Evolutionary conservation across 306 rosid species (phyloP), one percentile per base, ranked within the genome.

Genomic region (cucumber (Cucumis sativus)): DNA sequence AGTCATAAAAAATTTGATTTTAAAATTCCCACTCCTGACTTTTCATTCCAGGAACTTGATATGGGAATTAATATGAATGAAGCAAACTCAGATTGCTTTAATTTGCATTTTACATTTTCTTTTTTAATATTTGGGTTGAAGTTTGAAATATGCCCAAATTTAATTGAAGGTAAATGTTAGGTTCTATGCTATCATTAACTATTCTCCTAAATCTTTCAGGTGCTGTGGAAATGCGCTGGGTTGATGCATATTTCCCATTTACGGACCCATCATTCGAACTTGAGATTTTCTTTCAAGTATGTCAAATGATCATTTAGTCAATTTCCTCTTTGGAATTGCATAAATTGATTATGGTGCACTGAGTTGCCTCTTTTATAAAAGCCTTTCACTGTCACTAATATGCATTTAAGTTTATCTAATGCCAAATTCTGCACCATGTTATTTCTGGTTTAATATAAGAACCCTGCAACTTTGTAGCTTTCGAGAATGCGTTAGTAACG

Each of bases 181-280:
- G 52, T 47, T 47, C 52, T 41, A 14, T 82, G 10, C 14, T 83
- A 35, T 78, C 77, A 63, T 59, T 35, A 68, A 69, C 74, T 59
- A 58, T 41, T 77, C n/a, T 78, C 39, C 60, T 78, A 17, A 79
- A 79, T 40, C 67, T 84, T 80, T 78, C 88, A 96, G 99, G 99
- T 83, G 84, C 86, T 62, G 98, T 96, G 80, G 97, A 96, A 80
- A 92, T 92, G 96, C 99, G 96, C 49, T 96, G 99, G 99, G 88
- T 96, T 73, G 98, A 96, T 85, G 88, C 99, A 52, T 96, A 92
- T 83, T 92, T 92, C 79, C 98, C 99, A 41, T 96, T 96, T 83
- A 96, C 99, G 62, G 80, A 88, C 82, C 99, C 99, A 35, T 96
- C 98, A 37, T 92, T 90, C 84, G 99, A 96, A 82, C 99, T 96